Percentiles rank a stretch among this genome's conserved stretches.
Evolutionary conservation across 202 grass and related monocot species (phyloP).

Genomic region (Dendrocalamus latiflorus): DNA sequence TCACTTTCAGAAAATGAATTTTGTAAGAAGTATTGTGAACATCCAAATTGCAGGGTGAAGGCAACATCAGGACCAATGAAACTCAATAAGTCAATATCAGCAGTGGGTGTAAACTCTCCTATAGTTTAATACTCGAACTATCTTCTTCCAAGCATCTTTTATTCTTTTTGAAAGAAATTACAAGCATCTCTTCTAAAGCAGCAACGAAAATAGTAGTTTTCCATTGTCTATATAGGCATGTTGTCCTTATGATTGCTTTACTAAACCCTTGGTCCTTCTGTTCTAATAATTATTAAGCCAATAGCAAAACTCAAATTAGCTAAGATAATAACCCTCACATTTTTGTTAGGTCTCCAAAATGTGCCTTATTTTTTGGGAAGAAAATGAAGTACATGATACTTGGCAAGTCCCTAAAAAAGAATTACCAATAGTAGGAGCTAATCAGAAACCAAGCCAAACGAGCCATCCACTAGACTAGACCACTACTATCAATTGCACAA

Average conservation of each 20-base stretch:
- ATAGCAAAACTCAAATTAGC: neutral
- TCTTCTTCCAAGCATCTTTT: neutral
- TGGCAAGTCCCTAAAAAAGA: neutral
- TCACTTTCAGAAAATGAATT: neutral
- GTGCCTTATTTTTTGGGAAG: neutral
- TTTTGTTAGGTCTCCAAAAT: neutral
- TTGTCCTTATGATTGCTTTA: neutral
- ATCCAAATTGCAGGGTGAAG: neutral
- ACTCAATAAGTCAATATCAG: neutral
- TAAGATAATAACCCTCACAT: neutral
- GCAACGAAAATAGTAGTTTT: neutral
- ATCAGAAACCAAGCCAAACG: neutral
- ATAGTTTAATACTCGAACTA: neutral
- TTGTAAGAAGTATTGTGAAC: neutral
- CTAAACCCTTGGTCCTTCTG: neutral
- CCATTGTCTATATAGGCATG: neutral
- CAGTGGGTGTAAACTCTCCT: neutral
- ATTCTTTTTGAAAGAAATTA: neutral
- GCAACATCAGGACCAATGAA: neutral
- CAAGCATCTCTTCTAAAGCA: neutral
- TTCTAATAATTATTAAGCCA: neutral
- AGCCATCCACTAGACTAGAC: neutral
- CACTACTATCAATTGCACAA: neutral
- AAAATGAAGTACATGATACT: neutral
- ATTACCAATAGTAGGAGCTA: neutral